Evolutionary conservation across 2,329 filamentous ascomycete genomes (phyloP), one percentile per base, ranked within the genome.

Genomic region (Acrocalymma vagum): DNA sequence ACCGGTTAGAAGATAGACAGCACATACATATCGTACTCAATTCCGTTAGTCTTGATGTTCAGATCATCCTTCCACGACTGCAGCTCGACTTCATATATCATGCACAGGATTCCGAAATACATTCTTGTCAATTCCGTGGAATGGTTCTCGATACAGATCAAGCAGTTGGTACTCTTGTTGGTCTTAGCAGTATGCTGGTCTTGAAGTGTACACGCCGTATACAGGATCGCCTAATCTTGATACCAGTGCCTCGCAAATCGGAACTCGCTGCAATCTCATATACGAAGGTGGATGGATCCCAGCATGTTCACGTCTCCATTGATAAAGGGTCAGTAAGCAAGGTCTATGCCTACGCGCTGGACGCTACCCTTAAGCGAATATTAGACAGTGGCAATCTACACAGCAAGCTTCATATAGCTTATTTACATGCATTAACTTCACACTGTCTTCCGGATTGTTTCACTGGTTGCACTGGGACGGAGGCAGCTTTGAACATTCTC

Each of bases 371-470:
- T 0, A 75, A 80, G 0, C 67, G 76, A 3, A 53, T 87, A 0
- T 45, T 71, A 0, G 78, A 80, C 13, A 79, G 76, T 45, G 77
- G 76, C 0, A 77, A 66, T 9, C 30, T 83, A 0, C 70, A 75
- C 9, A 80, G 78, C 57, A 80, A 78, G 35, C 63, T 87, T 0
- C 72, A 75, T 13, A 63, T 82, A 0, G 67, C 42, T 7, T 78
- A 78, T 18, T 58, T 85, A 0, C 81, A 85, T 45, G 80, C 76
- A 0, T 40, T 82, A 0, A 85, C 82, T 0, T 79, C 80, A 0
- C 72, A 74, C 32, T 79, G 71, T 17, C 60, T 82, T 0, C 74
- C 76, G 0, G 81, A 85, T 48, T 63, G 62, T 0, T 64, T 84
- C 0, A 80, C 75, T 0, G 30, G 53, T 0, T 60, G 63, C 5